These are phyloP conservation scores for Leccinum angustisporum DNA, from an alignment of 1,284 basidiomycete genomes.

Conservation along the genomic window DNA sequence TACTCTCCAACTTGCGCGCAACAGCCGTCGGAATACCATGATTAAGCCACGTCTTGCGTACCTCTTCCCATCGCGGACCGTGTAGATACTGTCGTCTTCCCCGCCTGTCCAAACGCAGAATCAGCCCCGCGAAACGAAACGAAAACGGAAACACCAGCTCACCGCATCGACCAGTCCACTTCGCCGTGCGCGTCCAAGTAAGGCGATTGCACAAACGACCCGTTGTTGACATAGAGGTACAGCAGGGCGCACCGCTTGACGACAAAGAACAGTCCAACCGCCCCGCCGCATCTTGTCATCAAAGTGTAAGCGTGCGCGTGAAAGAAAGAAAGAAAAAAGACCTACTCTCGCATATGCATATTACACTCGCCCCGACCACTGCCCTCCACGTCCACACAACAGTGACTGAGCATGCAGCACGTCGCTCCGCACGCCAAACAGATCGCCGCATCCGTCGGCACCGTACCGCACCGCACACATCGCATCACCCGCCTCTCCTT, in stretches of 20 bases:
- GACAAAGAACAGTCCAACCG: constrained; percentile 87
- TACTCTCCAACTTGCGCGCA: constrained; percentile 85
- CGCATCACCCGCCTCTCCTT: constrained; percentile 42
- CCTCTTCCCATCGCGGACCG: constrained; percentile 86
- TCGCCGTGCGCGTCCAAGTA: constrained; percentile 97
- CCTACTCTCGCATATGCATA: constrained; percentile 90
- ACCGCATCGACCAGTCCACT: constrained; percentile 91
- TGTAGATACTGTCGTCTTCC: constrained; percentile 90
- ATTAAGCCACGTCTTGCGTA: constrained; percentile 86
- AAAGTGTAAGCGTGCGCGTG: neutral
- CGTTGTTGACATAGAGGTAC: constrained; percentile 89
- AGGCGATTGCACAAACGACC: constrained; percentile 86
- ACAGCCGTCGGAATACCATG: constrained; percentile 91
- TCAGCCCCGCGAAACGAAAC: neutral
- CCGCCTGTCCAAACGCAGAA: constrained; percentile 46
- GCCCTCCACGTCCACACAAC: constrained; percentile 77
- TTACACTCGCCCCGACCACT: constrained; percentile 85
- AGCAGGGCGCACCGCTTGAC: constrained; percentile 91
- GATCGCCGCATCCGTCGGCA: constrained; percentile 86
- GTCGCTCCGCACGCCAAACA: constrained; percentile 90
- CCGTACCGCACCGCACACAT: constrained; percentile 78
- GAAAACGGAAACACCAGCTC: constrained; percentile 42
- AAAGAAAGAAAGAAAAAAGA: constrained; percentile 19
- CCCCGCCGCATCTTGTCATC: constrained; percentile 74
- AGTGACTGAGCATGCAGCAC: constrained; percentile 91